Conservation (phyloP, 2,329 filamentous ascomycete species). For the Aspergillus aculeatinus region DNA sequence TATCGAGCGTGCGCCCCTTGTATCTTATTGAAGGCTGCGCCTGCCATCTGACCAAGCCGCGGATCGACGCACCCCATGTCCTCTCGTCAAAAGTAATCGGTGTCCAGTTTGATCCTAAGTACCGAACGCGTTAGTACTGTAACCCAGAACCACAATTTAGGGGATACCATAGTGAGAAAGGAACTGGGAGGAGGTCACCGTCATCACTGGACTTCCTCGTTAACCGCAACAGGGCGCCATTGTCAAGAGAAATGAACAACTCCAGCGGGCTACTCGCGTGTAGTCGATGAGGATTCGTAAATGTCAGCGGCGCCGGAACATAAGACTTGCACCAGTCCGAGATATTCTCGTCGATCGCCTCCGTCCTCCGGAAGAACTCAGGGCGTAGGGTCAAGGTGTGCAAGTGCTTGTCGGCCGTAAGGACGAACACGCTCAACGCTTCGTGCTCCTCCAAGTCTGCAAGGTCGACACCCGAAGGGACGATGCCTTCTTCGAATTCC, state of each 20-base stretch:
- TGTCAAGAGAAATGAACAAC: slow-evolving; percentile 67
- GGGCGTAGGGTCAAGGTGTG: slow-evolving; percentile 81
- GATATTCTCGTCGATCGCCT: slow-evolving; percentile 70
- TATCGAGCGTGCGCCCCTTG: slow-evolving; percentile 43
- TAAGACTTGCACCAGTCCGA: slow-evolving; percentile 74
- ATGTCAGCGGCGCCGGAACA: slow-evolving; percentile 69
- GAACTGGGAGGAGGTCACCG: slow-evolving; percentile 36
- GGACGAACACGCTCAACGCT: slow-evolving; percentile 72
- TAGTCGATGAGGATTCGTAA: slow-evolving; percentile 78
- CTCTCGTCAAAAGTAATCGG: slow-evolving; percentile 50
- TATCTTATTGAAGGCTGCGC: slow-evolving; percentile 45
- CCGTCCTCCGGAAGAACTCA: slow-evolving; percentile 73
- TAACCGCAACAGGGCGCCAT: slow-evolving; percentile 60
- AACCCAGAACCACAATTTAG: slow-evolving; percentile 10
- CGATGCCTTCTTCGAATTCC: slow-evolving; percentile 70
- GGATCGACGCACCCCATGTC: slow-evolving; percentile 50
- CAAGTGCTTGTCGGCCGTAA: slow-evolving; percentile 75
- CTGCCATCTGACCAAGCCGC: slow-evolving; percentile 47
- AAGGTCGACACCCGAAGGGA: slow-evolving; percentile 76
- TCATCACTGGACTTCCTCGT: slow-evolving; percentile 58
- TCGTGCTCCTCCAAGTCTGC: slow-evolving; percentile 77
- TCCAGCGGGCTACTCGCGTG: slow-evolving; percentile 71
- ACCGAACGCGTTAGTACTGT: slow-evolving; percentile 9
- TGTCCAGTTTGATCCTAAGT: slow-evolving; percentile 43
- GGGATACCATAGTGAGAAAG: slow-evolving; percentile 1